A percentile compares a stretch with the other conserved stretches of the same genome.
Evolutionary conservation across 1,284 basidiomycete species (phyloP).

Genomic region (Tilletia setariae): DNA sequence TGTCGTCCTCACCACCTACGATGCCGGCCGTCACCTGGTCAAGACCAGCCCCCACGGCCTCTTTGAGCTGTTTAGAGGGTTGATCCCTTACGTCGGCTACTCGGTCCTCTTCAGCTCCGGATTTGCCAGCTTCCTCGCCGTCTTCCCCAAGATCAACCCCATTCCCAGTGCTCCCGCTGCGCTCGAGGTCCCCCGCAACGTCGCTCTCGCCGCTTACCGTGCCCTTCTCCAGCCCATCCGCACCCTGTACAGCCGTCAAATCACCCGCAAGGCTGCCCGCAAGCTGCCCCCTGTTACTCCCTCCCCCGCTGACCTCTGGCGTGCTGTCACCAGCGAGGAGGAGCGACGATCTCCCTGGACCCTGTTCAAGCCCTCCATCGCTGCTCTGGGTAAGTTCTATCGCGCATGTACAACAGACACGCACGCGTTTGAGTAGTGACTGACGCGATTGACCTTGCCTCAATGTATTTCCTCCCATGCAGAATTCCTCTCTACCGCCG

Average conservation of each 20-base stretch:
- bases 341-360: slow-evolving; percentile 13
- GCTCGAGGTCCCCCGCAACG: slow-evolving; percentile 8
- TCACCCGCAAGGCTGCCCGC: slow-evolving; percentile 13
- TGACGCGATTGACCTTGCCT: not conserved
- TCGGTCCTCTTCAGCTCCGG: slow-evolving; percentile 15
- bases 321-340: slow-evolving; percentile 7
- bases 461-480: not conserved
- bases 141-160: slow-evolving; percentile 14
- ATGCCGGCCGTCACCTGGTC: slow-evolving; percentile 1
- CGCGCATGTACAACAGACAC: not conserved
- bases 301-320: slow-evolving; percentile 9
- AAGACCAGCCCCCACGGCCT: slow-evolving; percentile 15
- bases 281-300: slow-evolving; percentile 10
- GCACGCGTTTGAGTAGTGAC: not conserved
- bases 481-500: slow-evolving; percentile 10
- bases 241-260: slow-evolving; percentile 15
- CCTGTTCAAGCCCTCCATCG: slow-evolving; percentile 15
- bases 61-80: slow-evolving; percentile 14
- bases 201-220: slow-evolving; percentile 14
- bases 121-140: slow-evolving; percentile 8
- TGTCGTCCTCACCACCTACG: slow-evolving; percentile 15
- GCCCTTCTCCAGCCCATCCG: slow-evolving; percentile 14
- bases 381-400: not conserved
- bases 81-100: slow-evolving; percentile 15
- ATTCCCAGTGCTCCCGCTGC: slow-evolving; percentile 4